Conservation (phyloP, 2,329 filamentous ascomycete species). For the Sarocladiaceae sp. region DNA sequence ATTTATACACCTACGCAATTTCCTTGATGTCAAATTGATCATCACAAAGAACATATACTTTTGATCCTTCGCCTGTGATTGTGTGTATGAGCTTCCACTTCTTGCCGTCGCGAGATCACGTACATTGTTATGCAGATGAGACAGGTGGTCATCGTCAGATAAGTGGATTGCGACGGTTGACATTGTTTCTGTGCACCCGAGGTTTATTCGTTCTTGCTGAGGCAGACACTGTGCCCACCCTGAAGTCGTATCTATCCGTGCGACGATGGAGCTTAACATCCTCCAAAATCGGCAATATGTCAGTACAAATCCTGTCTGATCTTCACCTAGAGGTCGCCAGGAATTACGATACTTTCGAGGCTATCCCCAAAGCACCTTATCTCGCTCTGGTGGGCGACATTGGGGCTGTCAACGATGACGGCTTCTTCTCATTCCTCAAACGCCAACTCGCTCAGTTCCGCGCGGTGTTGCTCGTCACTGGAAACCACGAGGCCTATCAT, state of each 20-base stretch:
- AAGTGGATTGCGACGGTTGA: no score
- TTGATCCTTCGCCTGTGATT: not conserved
- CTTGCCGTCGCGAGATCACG: no score
- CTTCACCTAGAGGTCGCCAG: slow-evolving; percentile 47
- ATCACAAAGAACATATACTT: not conserved
- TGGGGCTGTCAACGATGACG: slow-evolving; percentile 37
- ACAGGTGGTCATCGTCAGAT: no score
- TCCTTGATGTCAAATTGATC: slow-evolving; percentile 26
- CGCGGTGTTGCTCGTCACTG: slow-evolving; percentile 44
- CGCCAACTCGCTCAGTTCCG: slow-evolving; percentile 41
- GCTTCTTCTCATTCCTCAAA: slow-evolving; percentile 39
- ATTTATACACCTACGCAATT: slow-evolving; percentile 57
- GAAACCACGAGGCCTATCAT: slow-evolving; percentile 51
- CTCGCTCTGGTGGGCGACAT: slow-evolving; percentile 53
- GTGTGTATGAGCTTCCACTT: no score
- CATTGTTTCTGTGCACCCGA: no score
- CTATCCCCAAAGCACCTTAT: slow-evolving; percentile 39
- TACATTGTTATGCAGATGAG: no score
- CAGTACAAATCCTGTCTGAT: slow-evolving; percentile 48
- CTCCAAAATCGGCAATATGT: no score
- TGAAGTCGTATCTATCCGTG: no score
- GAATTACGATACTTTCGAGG: slow-evolving; percentile 43
- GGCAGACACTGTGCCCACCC: no score
- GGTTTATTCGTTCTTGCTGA: no score
- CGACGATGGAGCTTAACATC: no score